Percentiles rank a stretch among this genome's conserved stretches.
Conservation (phyloP, 176 grass and related monocot species). For the Ananas comosus region DNA sequence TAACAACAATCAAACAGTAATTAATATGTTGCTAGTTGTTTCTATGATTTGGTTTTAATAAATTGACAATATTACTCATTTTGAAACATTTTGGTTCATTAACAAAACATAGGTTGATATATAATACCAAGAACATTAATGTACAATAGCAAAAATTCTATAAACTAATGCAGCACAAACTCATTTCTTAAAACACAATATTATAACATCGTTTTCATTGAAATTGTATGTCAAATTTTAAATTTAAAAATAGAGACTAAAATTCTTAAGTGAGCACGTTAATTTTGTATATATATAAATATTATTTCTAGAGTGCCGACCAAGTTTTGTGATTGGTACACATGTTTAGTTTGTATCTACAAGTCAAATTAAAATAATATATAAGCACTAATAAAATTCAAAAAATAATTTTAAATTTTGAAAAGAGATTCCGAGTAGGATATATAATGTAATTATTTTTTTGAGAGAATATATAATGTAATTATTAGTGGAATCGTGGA, state of each 20-base stretch:
- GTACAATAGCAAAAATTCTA: no score
- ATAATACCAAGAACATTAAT: no score
- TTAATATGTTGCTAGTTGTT: no score
- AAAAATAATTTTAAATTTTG: neutral
- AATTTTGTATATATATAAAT: neutral
- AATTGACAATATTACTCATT: no score
- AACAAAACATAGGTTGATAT: no score
- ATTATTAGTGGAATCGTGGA: constrained; percentile 5
- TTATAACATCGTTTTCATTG: no score
- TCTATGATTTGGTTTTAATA: no score
- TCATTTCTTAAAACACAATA: no score
- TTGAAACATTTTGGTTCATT: no score
- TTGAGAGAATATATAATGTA: neutral
- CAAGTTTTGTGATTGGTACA: neutral
- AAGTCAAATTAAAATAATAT: neutral
- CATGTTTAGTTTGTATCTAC: neutral
- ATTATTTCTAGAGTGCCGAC: neutral
- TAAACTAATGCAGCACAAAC: no score
- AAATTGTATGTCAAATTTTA: neutral
- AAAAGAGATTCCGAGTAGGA: neutral
- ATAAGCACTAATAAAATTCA: neutral
- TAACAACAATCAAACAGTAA: no score
- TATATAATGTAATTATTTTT: neutral
- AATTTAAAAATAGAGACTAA: neutral
- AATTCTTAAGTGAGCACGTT: neutral